phyloP scores from a whole-genome alignment of 768 basidiomycete species.

The Phlegmacium glaucopus region DNA sequence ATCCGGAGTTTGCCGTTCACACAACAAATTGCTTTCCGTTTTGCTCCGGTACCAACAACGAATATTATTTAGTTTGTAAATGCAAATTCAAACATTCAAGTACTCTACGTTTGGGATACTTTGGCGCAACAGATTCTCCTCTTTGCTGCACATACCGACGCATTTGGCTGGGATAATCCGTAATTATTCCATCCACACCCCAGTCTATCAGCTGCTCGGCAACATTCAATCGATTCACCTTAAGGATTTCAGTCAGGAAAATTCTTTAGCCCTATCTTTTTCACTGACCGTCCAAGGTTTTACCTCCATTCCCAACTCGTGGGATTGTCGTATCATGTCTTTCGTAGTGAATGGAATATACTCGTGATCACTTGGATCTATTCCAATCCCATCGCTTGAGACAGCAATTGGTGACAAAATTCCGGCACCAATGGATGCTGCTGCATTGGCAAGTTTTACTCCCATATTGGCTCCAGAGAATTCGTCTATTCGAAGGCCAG shows the following conservation, averaged over 20 bases:
- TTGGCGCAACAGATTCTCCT: constrained; percentile 50
- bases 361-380: constrained; percentile 41
- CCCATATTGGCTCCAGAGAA: constrained; percentile 61
- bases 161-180: constrained; percentile 65
- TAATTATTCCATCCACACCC: constrained; percentile 75
- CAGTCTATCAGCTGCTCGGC: constrained; percentile 57
- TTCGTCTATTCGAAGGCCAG: constrained; percentile 56
- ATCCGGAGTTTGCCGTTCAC: constrained; percentile 30
- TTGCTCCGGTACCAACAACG: constrained; percentile 28
- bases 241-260: neutral
- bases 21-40: constrained; percentile 38
- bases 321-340: constrained; percentile 67
- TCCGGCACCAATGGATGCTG: constrained; percentile 57
- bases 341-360: constrained; percentile 59
- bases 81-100: constrained; percentile 59
- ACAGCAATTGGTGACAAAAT: constrained; percentile 62
- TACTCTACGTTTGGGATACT: constrained; percentile 56
- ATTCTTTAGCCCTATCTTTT: neutral
- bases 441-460: constrained; percentile 65
- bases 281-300: constrained; percentile 71
- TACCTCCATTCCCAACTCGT: constrained; percentile 57
- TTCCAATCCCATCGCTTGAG: constrained; percentile 32
- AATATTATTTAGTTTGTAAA: constrained; percentile 27
- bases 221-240: constrained; percentile 63
- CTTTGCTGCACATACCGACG: constrained; percentile 54